Conservation (phyloP, 108 stramenopile genomes). For the Epithemia pelagica region DNA sequence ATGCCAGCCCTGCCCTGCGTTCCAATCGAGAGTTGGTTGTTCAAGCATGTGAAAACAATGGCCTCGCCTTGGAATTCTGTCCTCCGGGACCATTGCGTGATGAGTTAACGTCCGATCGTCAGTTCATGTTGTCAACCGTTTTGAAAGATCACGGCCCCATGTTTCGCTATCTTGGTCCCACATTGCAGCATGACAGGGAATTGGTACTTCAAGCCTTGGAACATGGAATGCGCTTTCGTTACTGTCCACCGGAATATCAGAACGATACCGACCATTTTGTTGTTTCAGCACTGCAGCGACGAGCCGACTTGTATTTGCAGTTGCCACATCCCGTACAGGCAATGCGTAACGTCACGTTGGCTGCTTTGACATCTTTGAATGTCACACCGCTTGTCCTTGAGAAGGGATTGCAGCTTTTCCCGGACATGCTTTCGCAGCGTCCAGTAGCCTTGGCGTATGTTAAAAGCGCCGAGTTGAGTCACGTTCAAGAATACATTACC, state of each 20-base stretch:
- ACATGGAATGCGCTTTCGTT: constrained; percentile 24
- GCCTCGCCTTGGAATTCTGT: constrained; percentile 29
- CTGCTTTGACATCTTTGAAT: constrained; percentile 15
- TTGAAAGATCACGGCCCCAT: constrained; percentile 21
- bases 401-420: constrained; percentile 11
- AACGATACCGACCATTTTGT: constrained; percentile 11
- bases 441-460: constrained; percentile 11
- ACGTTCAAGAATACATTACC: constrained; percentile 10
- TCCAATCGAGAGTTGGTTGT: constrained; percentile 9
- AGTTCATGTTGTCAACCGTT: constrained; percentile 25
- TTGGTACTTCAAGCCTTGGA: constrained; percentile 20
- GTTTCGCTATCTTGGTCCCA: constrained; percentile 18
- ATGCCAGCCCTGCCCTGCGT: constrained; percentile 16
- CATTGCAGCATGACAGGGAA: constrained; percentile 14
- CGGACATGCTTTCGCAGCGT: constrained; percentile 7
- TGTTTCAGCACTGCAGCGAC: constrained; percentile 7
- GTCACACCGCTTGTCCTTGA: constrained; percentile 14
- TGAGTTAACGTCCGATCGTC: constrained; percentile 10
- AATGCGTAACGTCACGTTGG: constrained; percentile 7
- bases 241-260: constrained; percentile 13
- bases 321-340: neutral
- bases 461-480: constrained; percentile 7
- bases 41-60: constrained; percentile 22
- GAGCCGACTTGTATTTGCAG: constrained; percentile 24
- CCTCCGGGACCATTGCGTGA: constrained; percentile 18